Evolutionary conservation across 768 basidiomycete species (phyloP).

Genomic region (Naganishia vishniacii): DNA sequence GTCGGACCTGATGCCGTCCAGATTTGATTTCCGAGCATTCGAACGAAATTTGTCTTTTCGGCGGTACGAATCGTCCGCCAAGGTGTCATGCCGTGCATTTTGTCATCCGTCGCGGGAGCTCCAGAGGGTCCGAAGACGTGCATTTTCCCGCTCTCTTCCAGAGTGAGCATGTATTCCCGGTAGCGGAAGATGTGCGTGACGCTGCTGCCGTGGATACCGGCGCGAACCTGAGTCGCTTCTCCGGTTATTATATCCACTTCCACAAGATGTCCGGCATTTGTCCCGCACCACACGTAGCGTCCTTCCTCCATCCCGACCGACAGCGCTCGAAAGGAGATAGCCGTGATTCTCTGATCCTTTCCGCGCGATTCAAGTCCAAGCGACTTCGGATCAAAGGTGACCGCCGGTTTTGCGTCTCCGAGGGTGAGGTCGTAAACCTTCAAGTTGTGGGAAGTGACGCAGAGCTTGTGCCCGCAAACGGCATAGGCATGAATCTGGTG

Average conservation of each 20-base stretch:
- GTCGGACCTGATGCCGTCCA: constrained; percentile 65
- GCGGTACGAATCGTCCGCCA: constrained; percentile 56
- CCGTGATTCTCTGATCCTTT: constrained; percentile 67
- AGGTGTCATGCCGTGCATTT: constrained; percentile 49
- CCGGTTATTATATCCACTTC: constrained; percentile 72
- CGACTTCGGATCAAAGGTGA: constrained; percentile 61
- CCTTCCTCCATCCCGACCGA: constrained; percentile 53
- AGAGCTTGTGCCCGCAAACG: constrained; percentile 46
- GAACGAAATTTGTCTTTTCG: constrained; percentile 76
- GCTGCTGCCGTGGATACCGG: constrained; percentile 60
- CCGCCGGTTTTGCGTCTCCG: constrained; percentile 32
- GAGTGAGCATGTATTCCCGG: constrained; percentile 64
- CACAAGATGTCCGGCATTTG: constrained; percentile 79
- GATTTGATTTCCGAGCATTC: constrained; percentile 65
- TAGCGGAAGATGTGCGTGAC: constrained; percentile 69
- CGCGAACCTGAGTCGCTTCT: constrained; percentile 57
- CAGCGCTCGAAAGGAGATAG: constrained; percentile 69
- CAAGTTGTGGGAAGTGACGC: constrained; percentile 45
- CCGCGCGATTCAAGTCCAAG: constrained; percentile 53
- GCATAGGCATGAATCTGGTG: constrained; percentile 47
- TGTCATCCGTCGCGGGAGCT: neutral
- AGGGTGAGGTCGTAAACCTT: constrained; percentile 47
- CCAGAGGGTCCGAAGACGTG: constrained; percentile 57
- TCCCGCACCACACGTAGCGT: constrained; percentile 73
- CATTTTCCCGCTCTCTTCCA: constrained; percentile 81